Evolutionary conservation across 345 rosid species (phyloP).

Genomic region (Ceriops tagal): DNA sequence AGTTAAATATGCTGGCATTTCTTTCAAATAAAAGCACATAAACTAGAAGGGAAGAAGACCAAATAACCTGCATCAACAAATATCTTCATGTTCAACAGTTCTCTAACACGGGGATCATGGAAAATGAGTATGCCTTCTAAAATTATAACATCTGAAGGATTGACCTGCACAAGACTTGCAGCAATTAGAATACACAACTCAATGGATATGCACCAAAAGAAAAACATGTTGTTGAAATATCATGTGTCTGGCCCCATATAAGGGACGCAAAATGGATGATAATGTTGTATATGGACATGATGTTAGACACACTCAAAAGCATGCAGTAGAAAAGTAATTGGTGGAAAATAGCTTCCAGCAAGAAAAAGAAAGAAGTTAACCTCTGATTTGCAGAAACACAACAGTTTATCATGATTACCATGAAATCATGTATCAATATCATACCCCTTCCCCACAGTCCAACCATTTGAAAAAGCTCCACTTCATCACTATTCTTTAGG

Average conservation of each 20-base stretch:
- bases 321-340: neutral
- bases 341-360: neutral
- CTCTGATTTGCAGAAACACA: neutral
- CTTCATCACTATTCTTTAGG: neutral
- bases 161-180: constrained; percentile 56
- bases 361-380: neutral
- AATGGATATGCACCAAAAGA: neutral
- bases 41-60: constrained; percentile 6
- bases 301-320: neutral
- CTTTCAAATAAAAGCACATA: neutral
- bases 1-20: neutral
- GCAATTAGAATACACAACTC: constrained; percentile 7
- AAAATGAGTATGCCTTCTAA: constrained; percentile 94
- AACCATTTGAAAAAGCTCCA: neutral
- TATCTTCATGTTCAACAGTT: constrained; percentile 95
- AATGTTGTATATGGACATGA: neutral
- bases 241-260: neutral
- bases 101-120: constrained; percentile 83
- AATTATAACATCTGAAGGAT: constrained; percentile 89
- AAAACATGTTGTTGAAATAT: neutral
- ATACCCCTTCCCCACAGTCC: neutral
- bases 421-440: neutral
- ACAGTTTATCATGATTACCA: neutral
- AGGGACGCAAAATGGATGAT: neutral
- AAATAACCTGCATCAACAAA: constrained; percentile 90